A percentile compares a stretch with the other conserved stretches of the same genome.
Conservation (phyloP, 306 rosid genomes). For the Ammopiptanthus mongolicus region DNA sequence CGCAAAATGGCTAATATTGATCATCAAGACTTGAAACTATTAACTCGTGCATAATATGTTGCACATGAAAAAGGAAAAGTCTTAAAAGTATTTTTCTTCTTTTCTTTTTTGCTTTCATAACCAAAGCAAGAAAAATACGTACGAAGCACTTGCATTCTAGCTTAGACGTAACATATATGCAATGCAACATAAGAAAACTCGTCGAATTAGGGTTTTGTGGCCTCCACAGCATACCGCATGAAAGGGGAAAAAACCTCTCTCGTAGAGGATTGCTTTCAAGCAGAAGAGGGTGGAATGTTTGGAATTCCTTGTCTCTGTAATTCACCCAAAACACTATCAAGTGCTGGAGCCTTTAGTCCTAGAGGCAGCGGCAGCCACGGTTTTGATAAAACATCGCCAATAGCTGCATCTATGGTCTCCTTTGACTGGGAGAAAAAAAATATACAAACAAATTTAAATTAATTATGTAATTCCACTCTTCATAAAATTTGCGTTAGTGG, state of each 20-base stretch:
- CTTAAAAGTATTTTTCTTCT: not conserved
- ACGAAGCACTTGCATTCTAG: not conserved
- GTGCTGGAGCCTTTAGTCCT: conserved; percentile 75
- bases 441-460: not conserved
- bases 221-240: not conserved
- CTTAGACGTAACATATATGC: conserved; percentile 20
- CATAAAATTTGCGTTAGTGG: not conserved
- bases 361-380: conserved; percentile 94
- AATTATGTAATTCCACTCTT: not conserved
- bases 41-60: not conserved
- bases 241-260: not conserved
- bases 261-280: conserved; percentile 15
- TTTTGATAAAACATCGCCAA: conserved; percentile 75
- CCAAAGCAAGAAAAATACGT: not conserved
- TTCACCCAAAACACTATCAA: conserved; percentile 66
- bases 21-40: not conserved
- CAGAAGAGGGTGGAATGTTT: conserved; percentile 59
- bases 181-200: conserved; percentile 36
- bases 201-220: conserved; percentile 57
- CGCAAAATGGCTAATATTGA: not conserved
- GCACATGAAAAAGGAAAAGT: not conserved
- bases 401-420: conserved; percentile 83
- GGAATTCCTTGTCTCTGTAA: conserved; percentile 83
- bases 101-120: not conserved
- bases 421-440: conserved; percentile 47